Percentiles rank a stretch among this genome's conserved stretches.
phyloP scores from a whole-genome alignment of 2,329 filamentous ascomycete genomes.

The Triangularia verruculosa region DNA sequence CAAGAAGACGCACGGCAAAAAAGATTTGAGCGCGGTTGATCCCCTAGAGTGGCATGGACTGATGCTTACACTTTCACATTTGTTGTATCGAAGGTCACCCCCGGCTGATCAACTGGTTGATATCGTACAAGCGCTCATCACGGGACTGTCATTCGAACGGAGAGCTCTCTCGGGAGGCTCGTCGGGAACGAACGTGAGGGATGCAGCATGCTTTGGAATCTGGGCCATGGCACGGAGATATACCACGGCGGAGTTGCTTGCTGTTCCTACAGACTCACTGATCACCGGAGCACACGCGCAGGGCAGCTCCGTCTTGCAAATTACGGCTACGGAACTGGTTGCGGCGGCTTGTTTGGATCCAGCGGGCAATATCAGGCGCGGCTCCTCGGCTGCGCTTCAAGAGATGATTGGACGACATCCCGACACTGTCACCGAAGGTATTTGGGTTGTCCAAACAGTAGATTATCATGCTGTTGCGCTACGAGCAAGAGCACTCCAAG shows the following conservation, averaged over 20 bases:
- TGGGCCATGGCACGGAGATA: constrained; percentile 92
- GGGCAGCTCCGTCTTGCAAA: constrained; percentile 61
- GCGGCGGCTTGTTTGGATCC: constrained; percentile 82
- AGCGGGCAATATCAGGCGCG: constrained; percentile 87
- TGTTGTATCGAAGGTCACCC: constrained; percentile 81
- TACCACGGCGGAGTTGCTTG: constrained; percentile 70
- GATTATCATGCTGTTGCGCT: constrained; percentile 93
- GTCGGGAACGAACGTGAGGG: constrained; percentile 83
- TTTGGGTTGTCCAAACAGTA: constrained; percentile 80
- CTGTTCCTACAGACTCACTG: constrained; percentile 50
- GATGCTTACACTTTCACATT: constrained; percentile 80
- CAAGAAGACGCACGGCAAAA: constrained; percentile 38
- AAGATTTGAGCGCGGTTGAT: constrained; percentile 73
- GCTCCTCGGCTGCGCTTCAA: constrained; percentile 88
- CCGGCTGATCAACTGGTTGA: constrained; percentile 66
- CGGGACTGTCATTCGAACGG: constrained; percentile 85
- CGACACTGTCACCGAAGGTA: constrained; percentile 76
- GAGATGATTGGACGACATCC: constrained; percentile 92
- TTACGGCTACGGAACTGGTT: constrained; percentile 77
- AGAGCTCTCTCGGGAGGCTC: constrained; percentile 80
- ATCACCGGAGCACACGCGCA: constrained; percentile 38
- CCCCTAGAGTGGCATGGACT: constrained; percentile 88
- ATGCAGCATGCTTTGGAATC: constrained; percentile 93
- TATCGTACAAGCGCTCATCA: constrained; percentile 72
- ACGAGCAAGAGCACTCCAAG: constrained; percentile 74